Evolutionary conservation across 257 asterid genomes (phyloP), one percentile per base, ranked within the genome.

Genomic region (Perilla frutescens): DNA sequence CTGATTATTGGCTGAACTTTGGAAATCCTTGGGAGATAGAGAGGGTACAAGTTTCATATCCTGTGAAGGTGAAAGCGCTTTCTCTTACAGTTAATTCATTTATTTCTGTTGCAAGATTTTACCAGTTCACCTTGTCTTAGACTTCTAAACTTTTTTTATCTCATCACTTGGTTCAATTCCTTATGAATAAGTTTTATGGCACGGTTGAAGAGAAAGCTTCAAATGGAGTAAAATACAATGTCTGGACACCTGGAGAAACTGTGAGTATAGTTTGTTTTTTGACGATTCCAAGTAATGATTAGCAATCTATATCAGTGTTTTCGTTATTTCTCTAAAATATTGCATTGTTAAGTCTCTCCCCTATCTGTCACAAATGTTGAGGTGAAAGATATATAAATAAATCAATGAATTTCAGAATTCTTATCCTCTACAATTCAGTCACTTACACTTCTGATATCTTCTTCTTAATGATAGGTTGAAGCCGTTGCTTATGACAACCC

Each of bases 11-110:
- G 88, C 79, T 84, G 69, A 84, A 81, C 73, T 84, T 84, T 41
- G 88, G 88, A 62, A 84, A 84, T 62, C 88, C 88, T 70, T 84
- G 88, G 88, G 88, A 84, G 74, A 84, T 81, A 66, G 88, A 84
- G 73, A 82, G 88, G 66, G 85, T 84, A 70, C 88, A 84, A 58
- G 86, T 84, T 20, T 84, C 88, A 9, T 84, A 84, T 54, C 68
- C 88, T 26, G 88, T 84, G 59, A 84, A 84, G 88, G 88, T 77
- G 86, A 47, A 66, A 79, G 60, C 76, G 61, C 26, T 50, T 54
- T 66, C 74, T 34, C 2, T 39, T 55, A 15, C n/a, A 36, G 36
- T 9, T 51, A 20, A 7, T 34, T 9, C 61, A 63, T 75, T 26
- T 65, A 29, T 26, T 67, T 5, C 8, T 50, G 6, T 31, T 20